phyloP scores from a whole-genome alignment of 176 grass and related monocot genomes.

The Oropetium thomaeum region DNA sequence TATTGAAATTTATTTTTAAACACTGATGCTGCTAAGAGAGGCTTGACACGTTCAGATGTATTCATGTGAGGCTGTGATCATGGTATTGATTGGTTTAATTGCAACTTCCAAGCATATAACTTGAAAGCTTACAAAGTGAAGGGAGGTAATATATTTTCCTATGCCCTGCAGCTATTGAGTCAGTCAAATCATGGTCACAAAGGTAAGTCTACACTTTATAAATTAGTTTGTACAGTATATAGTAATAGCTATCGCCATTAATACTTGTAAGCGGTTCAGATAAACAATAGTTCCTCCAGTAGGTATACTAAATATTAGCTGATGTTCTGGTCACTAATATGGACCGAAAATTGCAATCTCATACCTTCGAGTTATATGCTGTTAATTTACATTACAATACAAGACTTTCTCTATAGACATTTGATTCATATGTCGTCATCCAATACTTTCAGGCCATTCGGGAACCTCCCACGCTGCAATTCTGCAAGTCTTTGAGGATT shows the following conservation, averaged over 20 bases:
- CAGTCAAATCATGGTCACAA: neutral
- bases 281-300: neutral
- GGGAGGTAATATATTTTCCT: neutral
- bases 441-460: slow-evolving; percentile 25
- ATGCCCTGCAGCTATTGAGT: neutral
- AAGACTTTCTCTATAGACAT: neutral
- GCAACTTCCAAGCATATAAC: neutral
- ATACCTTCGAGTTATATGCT: neutral
- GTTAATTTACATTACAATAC: neutral
- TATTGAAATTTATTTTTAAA: neutral
- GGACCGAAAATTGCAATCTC: slow-evolving; percentile 3
- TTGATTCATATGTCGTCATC: slow-evolving; percentile 37
- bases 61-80: neutral
- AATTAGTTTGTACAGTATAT: neutral
- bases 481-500: slow-evolving; percentile 44
- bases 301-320: neutral
- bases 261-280: neutral
- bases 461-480: slow-evolving; percentile 24
- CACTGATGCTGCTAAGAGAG: neutral
- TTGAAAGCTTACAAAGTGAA: neutral
- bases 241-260: neutral
- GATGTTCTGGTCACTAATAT: slow-evolving; percentile 9
- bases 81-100: neutral
- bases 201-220: neutral
- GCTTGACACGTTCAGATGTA: neutral